Conservation (phyloP, 2,329 filamentous ascomycete genomes). For the Paracamarosporium sp. region DNA sequence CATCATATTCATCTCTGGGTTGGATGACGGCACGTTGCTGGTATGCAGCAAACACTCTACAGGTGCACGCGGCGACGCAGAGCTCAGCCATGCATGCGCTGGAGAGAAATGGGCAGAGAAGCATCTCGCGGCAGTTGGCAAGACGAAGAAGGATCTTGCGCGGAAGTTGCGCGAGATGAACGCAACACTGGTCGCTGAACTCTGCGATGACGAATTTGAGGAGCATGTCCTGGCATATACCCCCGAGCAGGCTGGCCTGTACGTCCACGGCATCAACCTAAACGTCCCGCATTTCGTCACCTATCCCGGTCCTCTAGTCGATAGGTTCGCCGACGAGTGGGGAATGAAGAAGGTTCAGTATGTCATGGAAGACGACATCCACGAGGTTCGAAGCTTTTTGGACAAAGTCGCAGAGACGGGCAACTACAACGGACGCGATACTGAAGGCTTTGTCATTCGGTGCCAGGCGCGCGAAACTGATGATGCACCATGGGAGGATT, state of each 20-base stretch:
- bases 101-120: slow-evolving; percentile 83
- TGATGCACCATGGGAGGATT: slow-evolving; percentile 73
- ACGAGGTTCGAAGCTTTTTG: slow-evolving; percentile 78
- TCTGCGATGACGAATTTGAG: slow-evolving; percentile 95
- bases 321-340: slow-evolving; percentile 89
- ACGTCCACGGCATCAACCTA: slow-evolving; percentile 94
- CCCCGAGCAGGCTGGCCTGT: slow-evolving; percentile 83
- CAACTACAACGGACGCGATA: slow-evolving; percentile 87
- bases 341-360: slow-evolving; percentile 90
- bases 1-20: slow-evolving; percentile 94
- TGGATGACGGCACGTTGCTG: slow-evolving; percentile 86
- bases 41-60: slow-evolving; percentile 99
- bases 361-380: slow-evolving; percentile 75
- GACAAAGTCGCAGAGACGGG: slow-evolving; percentile 87
- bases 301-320: slow-evolving; percentile 81
- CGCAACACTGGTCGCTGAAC: slow-evolving; percentile 91
- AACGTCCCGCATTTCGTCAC: slow-evolving; percentile 93
- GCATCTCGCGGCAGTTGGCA: slow-evolving; percentile 80
- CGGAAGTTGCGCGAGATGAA: slow-evolving; percentile 78
- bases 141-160: slow-evolving; percentile 79
- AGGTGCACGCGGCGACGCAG: slow-evolving; percentile 73
- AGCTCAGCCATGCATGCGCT: slow-evolving; percentile 80
- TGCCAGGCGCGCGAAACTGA: slow-evolving; percentile 71
- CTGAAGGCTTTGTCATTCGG: slow-evolving; percentile 95
- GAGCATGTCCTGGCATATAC: slow-evolving; percentile 94